A percentile compares a stretch with the other conserved stretches of the same genome.
Conservation (phyloP, 1,284 basidiomycete genomes). For the Malassezia arunalokei region DNA sequence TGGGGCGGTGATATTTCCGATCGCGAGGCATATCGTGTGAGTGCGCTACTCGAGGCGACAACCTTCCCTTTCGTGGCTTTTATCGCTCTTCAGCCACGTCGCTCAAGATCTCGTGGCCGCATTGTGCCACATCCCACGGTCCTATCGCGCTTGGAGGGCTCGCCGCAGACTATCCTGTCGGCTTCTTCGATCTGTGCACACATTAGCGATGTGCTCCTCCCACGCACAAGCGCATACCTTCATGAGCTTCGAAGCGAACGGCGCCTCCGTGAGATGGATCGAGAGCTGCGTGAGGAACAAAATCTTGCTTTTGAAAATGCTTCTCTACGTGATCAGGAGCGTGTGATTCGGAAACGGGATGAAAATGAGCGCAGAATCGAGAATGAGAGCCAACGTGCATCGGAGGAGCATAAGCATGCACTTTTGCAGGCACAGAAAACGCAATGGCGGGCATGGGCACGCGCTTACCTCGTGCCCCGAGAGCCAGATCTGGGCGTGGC, state of each 20-base stretch:
- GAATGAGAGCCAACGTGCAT: constrained; percentile 7
- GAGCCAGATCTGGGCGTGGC: constrained; percentile 16
- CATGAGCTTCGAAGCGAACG: constrained; percentile 24
- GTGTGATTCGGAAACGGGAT: constrained; percentile 19
- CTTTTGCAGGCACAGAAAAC: not conserved
- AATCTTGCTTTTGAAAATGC: constrained; percentile 34
- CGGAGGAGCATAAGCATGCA: not conserved
- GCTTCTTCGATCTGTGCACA: constrained; percentile 23
- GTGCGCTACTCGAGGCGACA: constrained; percentile 72
- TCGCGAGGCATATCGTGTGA: constrained; percentile 69
- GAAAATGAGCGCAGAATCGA: constrained; percentile 18
- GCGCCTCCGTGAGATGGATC: constrained; percentile 24
- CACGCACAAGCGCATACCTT: constrained; percentile 25
- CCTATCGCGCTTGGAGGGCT: constrained; percentile 30
- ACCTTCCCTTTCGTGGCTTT: constrained; percentile 88
- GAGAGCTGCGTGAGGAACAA: constrained; percentile 29
- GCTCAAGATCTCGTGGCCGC: constrained; percentile 16
- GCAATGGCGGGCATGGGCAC: constrained; percentile 33
- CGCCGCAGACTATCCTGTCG: constrained; percentile 21
- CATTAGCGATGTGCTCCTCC: constrained; percentile 29
- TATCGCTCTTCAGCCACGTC: constrained; percentile 65
- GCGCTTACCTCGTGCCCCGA: constrained; percentile 20
- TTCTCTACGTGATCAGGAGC: constrained; percentile 23
- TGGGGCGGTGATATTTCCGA: constrained; percentile 77
- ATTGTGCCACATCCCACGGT: constrained; percentile 22